Conservation (phyloP, 495 filamentous ascomycete genomes). For the Penicillium cataractarum region DNA sequence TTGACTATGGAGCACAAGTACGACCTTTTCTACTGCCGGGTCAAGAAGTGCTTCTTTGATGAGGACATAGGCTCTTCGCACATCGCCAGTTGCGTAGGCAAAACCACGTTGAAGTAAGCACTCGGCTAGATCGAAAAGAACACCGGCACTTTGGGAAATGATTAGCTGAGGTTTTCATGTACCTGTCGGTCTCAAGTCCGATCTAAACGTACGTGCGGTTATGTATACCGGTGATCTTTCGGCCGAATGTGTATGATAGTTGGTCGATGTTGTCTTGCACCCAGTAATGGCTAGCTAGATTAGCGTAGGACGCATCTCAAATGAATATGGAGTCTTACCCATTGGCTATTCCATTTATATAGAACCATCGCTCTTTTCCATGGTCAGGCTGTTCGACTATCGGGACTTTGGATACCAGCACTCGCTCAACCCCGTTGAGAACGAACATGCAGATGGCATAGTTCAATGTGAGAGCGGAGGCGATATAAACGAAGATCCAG, state of each 20-base stretch:
- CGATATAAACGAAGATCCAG: constrained; percentile 48
- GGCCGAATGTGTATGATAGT: constrained; percentile 72
- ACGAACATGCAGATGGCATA: constrained; percentile 46
- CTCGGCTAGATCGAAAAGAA: constrained; percentile 75
- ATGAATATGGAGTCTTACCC: constrained; percentile 27
- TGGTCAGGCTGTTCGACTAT: constrained; percentile 24
- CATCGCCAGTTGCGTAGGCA: constrained; percentile 69
- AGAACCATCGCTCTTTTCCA: constrained; percentile 43
- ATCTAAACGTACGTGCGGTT: constrained; percentile 63
- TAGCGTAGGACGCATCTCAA: not conserved
- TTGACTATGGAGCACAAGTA: constrained; percentile 81
- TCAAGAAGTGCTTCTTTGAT: constrained; percentile 35
- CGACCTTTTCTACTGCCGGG: constrained; percentile 65
- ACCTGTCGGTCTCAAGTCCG: too few relatives aligned
- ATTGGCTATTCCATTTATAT: constrained; percentile 42
- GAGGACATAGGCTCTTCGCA: constrained; percentile 50
- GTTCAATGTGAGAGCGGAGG: constrained; percentile 49
- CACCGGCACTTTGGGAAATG: constrained; percentile 56
- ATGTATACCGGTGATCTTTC: constrained; percentile 78
- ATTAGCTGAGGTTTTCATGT: too few relatives aligned
- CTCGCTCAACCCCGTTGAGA: constrained; percentile 43
- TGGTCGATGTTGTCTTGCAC: constrained; percentile 72
- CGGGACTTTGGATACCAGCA: constrained; percentile 32
- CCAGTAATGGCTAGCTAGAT: constrained; percentile 38
- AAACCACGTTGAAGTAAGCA: constrained; percentile 79